Evolutionary conservation across 208 protist species (phyloP), one percentile per base, ranked within the genome.

Genomic region (Leishmania aethiopica): DNA sequence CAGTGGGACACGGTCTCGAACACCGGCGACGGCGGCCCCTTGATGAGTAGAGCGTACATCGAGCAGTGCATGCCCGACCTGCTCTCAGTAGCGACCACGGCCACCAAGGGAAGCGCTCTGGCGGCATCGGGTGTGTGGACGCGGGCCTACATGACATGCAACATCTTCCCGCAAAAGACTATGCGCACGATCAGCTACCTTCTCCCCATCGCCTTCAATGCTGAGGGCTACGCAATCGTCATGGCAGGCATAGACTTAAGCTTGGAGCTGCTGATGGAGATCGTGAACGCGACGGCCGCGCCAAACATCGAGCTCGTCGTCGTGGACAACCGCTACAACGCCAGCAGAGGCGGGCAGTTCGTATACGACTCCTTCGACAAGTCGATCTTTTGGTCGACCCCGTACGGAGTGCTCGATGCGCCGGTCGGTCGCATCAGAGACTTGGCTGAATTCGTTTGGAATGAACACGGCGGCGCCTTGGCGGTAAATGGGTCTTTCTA

Each of bases 351-450:
- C 49, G 81, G 86, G 17, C 83, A 86, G 81, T 91, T 91, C 42
- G 79, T 93, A 49, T 82, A 86, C 42, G 88, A 91, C 84, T 86
- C 80, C 59, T 87, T 93, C 60, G 78, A 90, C 75, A 57, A 77
- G 47, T 74, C 74, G 7, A 69, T 90, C 53, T 84, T 83, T 66
- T 88, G 83, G 85, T 17, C n/a, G 10, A 76, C 67, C 40, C 71
- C 79, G n/a, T 90, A 89, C 85, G 64, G 77, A 15, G 88, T 83
- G 64, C 79, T 35, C 40, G 51, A 80, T 40, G 87, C 80, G 4
- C 85, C 90, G 6, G 59, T 78, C 45, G 47, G 10, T 69, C 86
- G 87, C 49, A 49, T 90, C n/a, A 86, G 87, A 74, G 86, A 85
- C 13, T 71, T 93, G 71, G 83, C 77, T 40, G 74, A 55, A 72